These are phyloP conservation scores for Mucor irregularis DNA, from an alignment of 371 early-diverging fungal genomes.

Conservation along the genomic window DNA sequence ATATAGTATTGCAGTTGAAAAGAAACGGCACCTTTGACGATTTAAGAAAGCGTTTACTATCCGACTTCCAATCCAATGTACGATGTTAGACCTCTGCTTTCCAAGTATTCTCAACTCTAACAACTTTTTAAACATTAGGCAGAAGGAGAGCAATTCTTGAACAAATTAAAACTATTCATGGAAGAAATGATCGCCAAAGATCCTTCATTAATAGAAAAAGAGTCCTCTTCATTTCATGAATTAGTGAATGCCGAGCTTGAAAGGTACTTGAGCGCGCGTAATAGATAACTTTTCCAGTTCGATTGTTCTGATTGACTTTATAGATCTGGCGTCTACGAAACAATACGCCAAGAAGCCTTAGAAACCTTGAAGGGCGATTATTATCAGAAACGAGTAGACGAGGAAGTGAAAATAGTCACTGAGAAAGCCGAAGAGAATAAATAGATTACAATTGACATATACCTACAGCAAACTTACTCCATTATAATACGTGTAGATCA, in stretches of 20 bases:
- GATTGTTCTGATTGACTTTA: neutral
- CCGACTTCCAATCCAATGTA: slow-evolving; percentile 38
- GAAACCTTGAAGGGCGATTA: slow-evolving; percentile 25
- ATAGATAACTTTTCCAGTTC: too few species aligned
- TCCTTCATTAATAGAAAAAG: slow-evolving; percentile 35
- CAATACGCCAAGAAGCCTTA: slow-evolving; percentile 21
- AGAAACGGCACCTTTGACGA: slow-evolving; percentile 46
- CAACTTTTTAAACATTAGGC: slow-evolving; percentile 15
- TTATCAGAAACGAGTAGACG: slow-evolving; percentile 30
- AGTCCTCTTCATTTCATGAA: slow-evolving; percentile 24
- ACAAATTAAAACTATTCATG: slow-evolving; percentile 30
- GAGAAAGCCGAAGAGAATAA: slow-evolving; percentile 2
- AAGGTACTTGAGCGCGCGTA: slow-evolving; percentile 21
- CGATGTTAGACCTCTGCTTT: too few species aligned
- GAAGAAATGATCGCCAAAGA: slow-evolving; percentile 31
- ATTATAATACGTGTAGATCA: too few species aligned
- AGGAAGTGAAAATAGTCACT: slow-evolving; percentile 18
- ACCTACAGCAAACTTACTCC: too few species aligned
- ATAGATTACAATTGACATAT: too few species aligned
- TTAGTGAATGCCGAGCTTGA: slow-evolving; percentile 31
- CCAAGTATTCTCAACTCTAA: too few species aligned
- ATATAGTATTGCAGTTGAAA: slow-evolving; percentile 42
- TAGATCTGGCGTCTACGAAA: slow-evolving; percentile 28
- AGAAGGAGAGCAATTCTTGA: slow-evolving; percentile 26
- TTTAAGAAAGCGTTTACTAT: slow-evolving; percentile 34